phyloP scores from a whole-genome alignment of 352 stramenopile species.

The Phytophthora meadii region DNA sequence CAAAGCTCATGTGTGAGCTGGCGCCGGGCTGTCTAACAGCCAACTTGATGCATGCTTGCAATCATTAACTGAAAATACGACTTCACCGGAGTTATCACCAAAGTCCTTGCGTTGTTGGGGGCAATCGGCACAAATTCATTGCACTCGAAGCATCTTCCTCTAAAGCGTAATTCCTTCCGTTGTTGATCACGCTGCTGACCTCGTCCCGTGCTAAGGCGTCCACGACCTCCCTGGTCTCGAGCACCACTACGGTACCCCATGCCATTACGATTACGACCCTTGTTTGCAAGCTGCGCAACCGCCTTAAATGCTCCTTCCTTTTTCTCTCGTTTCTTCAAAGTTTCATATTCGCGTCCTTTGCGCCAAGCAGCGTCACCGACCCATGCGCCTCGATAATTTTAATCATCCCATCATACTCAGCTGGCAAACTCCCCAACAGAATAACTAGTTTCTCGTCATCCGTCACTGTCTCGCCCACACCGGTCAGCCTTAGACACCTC shows the following conservation, averaged over 20 bases:
- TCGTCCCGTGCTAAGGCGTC: too few species aligned
- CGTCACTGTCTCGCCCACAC: neutral
- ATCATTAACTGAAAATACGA: too few species aligned
- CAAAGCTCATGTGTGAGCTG: neutral
- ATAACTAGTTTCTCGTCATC: constrained; percentile 13
- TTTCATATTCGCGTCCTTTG: constrained; percentile 1
- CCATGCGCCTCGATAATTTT: neutral
- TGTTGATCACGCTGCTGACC: too few species aligned
- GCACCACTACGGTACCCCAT: too few species aligned
- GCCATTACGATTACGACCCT: too few species aligned
- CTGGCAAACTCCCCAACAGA: constrained; percentile 11
- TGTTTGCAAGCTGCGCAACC: too few species aligned
- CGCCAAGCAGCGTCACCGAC: neutral
- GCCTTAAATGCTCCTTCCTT: neutral
- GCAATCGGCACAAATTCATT: neutral
- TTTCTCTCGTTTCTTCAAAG: neutral
- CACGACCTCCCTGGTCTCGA: too few species aligned
- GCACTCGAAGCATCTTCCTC: too few species aligned
- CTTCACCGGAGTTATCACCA: too few species aligned
- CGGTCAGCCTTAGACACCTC: constrained; percentile 2
- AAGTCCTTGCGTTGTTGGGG: too few species aligned
- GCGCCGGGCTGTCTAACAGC: constrained; percentile 25
- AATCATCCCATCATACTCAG: constrained; percentile 6
- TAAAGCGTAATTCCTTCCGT: too few species aligned
- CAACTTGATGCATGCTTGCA: neutral